Evolutionary conservation across 2,329 filamentous ascomycete species (phyloP), one percentile per base, ranked within the genome.

Genomic region (Apiospora sp.): DNA sequence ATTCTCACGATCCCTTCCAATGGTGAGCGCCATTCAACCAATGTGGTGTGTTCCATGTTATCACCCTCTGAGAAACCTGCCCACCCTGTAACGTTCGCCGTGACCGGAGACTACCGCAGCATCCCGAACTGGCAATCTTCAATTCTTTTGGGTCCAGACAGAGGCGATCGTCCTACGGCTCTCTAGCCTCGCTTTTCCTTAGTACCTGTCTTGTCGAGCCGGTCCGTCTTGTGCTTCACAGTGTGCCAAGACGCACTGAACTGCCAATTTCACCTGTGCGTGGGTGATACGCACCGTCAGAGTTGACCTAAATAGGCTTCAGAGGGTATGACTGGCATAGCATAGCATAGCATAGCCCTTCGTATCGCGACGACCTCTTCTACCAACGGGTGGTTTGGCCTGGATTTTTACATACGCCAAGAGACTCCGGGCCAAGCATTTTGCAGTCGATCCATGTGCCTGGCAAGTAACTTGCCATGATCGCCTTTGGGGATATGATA

Each of bases 1-100:
- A 64, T 64, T 64, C 58, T 64, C 58, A 64, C 58, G 58, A 64
- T 64, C 58, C 58, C 58, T 64, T 64, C 58, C 58, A 64, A n/a
- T 64, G 58, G 58, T 64, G 58, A 64, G 58, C 58, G 58, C 34
- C 58, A 64, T 37, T 64, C 58, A 64, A 64, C 58, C 58, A 64
- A 64, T 64, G 58, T 41, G 34, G 58, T 64, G 58, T 64, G 58
- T 64, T 64, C 58, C 58, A 64, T 64, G 58, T 64, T 64, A 64
- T 64, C 34, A 12, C 58, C 41, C 58, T 7, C 58, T 22, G 16
- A 61, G 54, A n/a, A 64, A 64, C 58, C 58, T 41, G 58, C 58
- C 34, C 58, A 64, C 58, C 58, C 34, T 64, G 58, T 64, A 64
- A 64, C 58, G 30, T 64, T 64, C 19, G 58, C 58, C 58, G 58